A percentile compares a stretch with the other conserved stretches of the same genome.
phyloP scores from a whole-genome alignment of 352 stramenopile genomes.

The Aphanomyces invadans region DNA sequence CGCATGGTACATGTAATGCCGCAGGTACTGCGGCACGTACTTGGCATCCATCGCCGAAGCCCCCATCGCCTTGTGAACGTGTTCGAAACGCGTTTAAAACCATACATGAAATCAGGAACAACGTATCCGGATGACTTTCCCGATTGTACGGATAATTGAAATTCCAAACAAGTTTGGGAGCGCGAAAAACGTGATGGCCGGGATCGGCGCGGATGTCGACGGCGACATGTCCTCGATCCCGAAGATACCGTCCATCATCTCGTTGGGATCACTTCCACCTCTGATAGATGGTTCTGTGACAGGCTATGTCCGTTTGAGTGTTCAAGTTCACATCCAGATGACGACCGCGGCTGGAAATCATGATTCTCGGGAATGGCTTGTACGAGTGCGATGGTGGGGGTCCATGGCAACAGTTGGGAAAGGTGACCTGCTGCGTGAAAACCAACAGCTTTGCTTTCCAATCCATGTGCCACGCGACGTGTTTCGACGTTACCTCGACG shows the following conservation, averaged over 20 bases:
- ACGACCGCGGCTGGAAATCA: neutral
- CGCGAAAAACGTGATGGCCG: neutral
- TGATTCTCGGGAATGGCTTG: conserved; percentile 10
- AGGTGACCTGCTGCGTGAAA: conserved; percentile 19
- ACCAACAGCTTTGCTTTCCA: conserved; percentile 18
- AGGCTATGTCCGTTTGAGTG: conserved; percentile 11
- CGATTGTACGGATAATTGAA: neutral
- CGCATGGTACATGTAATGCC: conserved; percentile 81
- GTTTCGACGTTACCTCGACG: conserved; percentile 12
- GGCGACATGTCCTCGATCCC: neutral
- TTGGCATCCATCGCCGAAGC: conserved; percentile 37
- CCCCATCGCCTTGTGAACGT: conserved; percentile 19
- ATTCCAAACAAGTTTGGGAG: neutral
- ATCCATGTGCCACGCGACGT: conserved; percentile 14
- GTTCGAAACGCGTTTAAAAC: neutral
- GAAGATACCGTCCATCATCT: neutral
- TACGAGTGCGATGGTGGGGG: conserved; percentile 22
- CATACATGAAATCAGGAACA: neutral
- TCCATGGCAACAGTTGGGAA: conserved; percentile 8
- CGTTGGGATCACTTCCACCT: conserved; percentile 16
- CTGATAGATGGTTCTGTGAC: conserved; percentile 16
- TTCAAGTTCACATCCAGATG: neutral
- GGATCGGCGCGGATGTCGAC: neutral
- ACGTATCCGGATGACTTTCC: conserved; percentile 11
- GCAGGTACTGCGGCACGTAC: conserved; percentile 83